A percentile compares a stretch with the other conserved stretches of the same genome.
Conservation (phyloP, 441 rosid genomes). For the Aleurites moluccanus region DNA sequence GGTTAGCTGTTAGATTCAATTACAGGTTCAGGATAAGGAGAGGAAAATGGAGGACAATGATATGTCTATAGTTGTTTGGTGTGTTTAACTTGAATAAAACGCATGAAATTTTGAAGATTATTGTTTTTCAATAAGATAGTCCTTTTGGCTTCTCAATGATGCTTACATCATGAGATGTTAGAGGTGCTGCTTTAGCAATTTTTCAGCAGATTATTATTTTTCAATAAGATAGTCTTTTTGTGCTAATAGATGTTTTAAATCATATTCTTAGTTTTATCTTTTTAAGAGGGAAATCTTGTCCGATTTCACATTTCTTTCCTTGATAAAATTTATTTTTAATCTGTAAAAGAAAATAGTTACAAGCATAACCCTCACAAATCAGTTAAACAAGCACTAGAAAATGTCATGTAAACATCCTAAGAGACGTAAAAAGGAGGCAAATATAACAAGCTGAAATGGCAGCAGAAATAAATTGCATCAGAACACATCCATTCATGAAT, state of each 20-base stretch:
- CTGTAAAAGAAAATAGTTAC: neutral
- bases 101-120: neutral
- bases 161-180: neutral
- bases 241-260: neutral
- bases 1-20: neutral
- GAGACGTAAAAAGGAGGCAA: neutral
- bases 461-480: neutral
- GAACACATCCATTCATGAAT: constrained; percentile 2
- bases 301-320: neutral
- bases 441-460: neutral
- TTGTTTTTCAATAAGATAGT: neutral
- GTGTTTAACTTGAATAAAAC: neutral
- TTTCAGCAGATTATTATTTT: neutral
- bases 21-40: neutral
- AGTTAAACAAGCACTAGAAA: neutral
- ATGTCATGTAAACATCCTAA: neutral
- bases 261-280: neutral
- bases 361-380: neutral
- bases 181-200: neutral
- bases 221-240: neutral
- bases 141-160: neutral
- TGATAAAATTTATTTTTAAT: neutral
- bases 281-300: neutral
- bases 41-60: neutral
- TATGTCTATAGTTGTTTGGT: neutral